Evolutionary conservation across 2,329 filamentous ascomycete species (phyloP).

Genomic region (Epichloe gansuensis): DNA sequence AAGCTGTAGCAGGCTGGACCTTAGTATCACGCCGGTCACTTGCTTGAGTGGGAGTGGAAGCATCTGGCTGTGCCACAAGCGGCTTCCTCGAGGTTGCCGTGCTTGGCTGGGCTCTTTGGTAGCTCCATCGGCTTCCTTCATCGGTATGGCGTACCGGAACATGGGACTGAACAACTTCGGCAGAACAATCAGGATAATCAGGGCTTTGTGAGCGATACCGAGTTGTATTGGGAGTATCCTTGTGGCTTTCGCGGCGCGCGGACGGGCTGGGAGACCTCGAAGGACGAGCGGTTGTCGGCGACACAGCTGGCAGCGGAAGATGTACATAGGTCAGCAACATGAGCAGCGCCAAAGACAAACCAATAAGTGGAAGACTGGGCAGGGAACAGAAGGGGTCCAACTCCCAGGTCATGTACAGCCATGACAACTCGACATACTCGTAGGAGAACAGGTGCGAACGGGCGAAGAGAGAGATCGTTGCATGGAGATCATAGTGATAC

Average conservation of each 20-base stretch:
- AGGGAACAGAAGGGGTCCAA: background rate
- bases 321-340: constrained; percentile 17
- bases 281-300: constrained; percentile 19
- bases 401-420: background rate
- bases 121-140: constrained; percentile 27
- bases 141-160: constrained; percentile 32
- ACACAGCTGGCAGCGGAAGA: constrained; percentile 17
- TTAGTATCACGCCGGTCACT: constrained; percentile 17
- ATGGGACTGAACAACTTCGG: constrained; percentile 28
- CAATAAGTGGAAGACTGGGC: background rate
- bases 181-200: constrained; percentile 37
- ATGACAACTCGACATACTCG: constrained; percentile 39
- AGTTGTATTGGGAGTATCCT: constrained; percentile 27
- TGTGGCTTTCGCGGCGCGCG: constrained; percentile 38
- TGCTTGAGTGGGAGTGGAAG: constrained; percentile 19
- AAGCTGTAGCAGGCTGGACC: constrained; percentile 18
- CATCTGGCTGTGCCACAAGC: constrained; percentile 33
- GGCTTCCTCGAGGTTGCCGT: constrained; percentile 33
- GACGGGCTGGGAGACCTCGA: constrained; percentile 46
- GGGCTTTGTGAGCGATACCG: constrained; percentile 44
- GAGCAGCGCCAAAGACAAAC: background rate
- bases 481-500: constrained; percentile 48
- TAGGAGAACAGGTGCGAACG: constrained; percentile 43
- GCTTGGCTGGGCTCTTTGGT: constrained; percentile 24
- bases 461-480: constrained; percentile 51